phyloP scores from a whole-genome alignment of 352 stramenopile species.

The Globisporangium cylindrosporum region DNA sequence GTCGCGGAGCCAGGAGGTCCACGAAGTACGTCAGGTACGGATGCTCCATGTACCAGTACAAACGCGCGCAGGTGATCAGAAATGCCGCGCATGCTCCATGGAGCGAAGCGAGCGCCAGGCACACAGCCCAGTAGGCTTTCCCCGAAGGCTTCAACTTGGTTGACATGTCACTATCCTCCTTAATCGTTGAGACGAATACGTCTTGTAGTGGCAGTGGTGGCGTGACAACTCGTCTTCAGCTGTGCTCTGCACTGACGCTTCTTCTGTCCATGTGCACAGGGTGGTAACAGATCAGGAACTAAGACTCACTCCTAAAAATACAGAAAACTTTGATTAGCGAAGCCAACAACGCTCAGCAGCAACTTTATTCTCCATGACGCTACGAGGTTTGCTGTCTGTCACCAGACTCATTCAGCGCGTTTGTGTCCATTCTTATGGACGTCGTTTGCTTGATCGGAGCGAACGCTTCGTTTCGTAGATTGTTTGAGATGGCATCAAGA shows the following conservation, averaged over 20 bases:
- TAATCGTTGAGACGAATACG: too few relatives aligned
- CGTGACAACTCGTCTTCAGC: background rate
- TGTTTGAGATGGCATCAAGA: too few relatives aligned
- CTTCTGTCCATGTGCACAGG: background rate
- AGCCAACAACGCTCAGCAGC: background rate
- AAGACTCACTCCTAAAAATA: background rate
- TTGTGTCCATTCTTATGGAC: too few relatives aligned
- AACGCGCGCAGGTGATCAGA: conserved; percentile 15
- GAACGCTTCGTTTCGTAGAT: too few relatives aligned
- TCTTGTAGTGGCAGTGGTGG: background rate
- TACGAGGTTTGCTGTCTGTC: too few relatives aligned
- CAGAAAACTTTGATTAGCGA: background rate
- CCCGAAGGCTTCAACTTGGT: background rate
- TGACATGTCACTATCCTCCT: background rate
- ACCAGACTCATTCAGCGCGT: too few relatives aligned
- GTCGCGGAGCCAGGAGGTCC: conserved; percentile 24
- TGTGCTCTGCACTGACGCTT: background rate
- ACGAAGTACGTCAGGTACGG: conserved; percentile 28
- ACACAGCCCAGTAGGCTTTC: background rate
- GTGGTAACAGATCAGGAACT: background rate
- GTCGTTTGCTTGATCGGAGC: too few relatives aligned
- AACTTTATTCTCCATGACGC: too few relatives aligned
- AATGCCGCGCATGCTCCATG: conserved; percentile 19
- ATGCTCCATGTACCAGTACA: conserved; percentile 28
- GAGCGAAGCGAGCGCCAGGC: background rate